Percentiles rank a stretch among this genome's conserved stretches.
phyloP scores from a whole-genome alignment of 1,139 yeast genomes.

The Taphrina confusa region DNA sequence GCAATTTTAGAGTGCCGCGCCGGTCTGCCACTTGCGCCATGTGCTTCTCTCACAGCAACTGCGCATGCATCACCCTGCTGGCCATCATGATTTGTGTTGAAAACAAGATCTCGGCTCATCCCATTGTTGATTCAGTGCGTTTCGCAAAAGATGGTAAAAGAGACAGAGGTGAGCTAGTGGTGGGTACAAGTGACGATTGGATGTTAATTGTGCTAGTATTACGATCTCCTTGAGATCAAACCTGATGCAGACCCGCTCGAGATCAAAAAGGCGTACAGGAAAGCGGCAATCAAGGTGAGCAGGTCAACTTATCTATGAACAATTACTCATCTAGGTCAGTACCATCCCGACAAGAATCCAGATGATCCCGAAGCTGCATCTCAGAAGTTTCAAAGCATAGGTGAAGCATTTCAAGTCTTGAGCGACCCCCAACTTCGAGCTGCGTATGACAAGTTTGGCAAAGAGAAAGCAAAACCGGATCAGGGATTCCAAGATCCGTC shows the following conservation, averaged over 20 bases:
- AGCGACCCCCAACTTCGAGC: slow-evolving; percentile 72
- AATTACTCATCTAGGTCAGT: neutral
- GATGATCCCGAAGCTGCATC: slow-evolving; percentile 42
- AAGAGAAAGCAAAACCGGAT: slow-evolving; percentile 61
- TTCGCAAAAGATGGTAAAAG: slow-evolving; percentile 35
- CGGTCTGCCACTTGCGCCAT: no score
- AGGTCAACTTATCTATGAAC: neutral
- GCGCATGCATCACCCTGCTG: no score
- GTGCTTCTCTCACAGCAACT: no score
- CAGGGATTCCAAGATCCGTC: slow-evolving; percentile 60
- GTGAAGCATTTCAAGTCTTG: slow-evolving; percentile 81
- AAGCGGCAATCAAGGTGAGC: slow-evolving; percentile 42
- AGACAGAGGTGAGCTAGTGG: slow-evolving; percentile 14
- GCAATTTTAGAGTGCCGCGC: no score
- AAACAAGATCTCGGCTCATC: no score
- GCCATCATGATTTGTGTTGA: no score
- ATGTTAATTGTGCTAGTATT: slow-evolving; percentile 54
- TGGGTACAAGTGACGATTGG: neutral
- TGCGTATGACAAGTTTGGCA: slow-evolving; percentile 81
- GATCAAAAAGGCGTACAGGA: slow-evolving; percentile 90
- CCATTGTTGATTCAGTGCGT: no score
- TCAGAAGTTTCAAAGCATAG: slow-evolving; percentile 53
- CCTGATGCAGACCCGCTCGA: slow-evolving; percentile 76
- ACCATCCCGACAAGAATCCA: slow-evolving; percentile 38
- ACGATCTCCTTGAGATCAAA: slow-evolving; percentile 69